Conservation (phyloP, 139 green algal species). For the Chlorella sp. region DNA sequence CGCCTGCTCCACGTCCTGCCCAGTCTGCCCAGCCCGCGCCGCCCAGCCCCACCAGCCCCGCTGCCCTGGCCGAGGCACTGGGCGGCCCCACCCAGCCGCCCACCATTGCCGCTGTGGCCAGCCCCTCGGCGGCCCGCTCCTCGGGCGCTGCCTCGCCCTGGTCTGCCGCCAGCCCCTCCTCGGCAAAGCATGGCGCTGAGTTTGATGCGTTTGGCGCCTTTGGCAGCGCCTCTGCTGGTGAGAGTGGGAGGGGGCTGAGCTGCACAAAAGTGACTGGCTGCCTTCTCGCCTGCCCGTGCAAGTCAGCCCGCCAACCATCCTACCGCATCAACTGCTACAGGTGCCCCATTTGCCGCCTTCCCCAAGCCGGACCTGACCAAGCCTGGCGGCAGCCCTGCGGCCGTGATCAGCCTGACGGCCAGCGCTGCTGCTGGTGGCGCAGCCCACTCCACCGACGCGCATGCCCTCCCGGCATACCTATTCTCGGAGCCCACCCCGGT, state of each 20-base stretch:
- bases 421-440: neutral
- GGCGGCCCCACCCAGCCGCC: neutral
- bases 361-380: neutral
- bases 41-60: neutral
- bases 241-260: neutral
- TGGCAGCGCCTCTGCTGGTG: neutral
- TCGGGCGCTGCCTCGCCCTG: neutral
- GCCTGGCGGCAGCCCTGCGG: neutral
- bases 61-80: neutral
- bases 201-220: neutral
- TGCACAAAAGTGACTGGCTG: no score
- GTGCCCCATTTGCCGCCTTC: neutral
- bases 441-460: neutral
- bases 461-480: neutral
- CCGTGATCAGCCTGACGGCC: conserved; percentile 3
- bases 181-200: neutral
- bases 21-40: neutral
- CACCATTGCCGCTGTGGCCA: neutral
- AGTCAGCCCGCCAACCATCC: no score
- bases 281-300: neutral
- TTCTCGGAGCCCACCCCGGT: neutral
- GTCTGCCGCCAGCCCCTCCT: neutral
- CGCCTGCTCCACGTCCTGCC: neutral
- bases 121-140: no score
- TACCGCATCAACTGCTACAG: neutral